phyloP scores from a whole-genome alignment of 2,329 filamentous ascomycete species.

The Pyricularia grisea region DNA sequence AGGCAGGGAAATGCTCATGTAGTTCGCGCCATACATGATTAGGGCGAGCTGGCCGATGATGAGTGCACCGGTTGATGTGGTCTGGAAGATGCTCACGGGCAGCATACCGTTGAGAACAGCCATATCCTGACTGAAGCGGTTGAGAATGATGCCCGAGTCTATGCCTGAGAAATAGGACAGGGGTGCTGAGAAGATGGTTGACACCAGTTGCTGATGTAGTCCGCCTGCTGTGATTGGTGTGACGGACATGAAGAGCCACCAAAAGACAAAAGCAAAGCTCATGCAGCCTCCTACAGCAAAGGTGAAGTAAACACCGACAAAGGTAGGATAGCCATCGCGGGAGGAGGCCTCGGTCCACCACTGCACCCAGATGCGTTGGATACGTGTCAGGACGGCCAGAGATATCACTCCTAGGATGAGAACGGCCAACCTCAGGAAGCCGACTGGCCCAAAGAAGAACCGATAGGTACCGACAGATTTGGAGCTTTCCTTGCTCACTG shows the following conservation, averaged over 20 bases:
- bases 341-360: background rate
- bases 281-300: background rate
- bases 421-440: background rate
- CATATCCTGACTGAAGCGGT: slow-evolving; percentile 29
- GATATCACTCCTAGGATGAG: background rate
- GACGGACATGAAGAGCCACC: background rate
- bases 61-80: background rate
- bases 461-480: background rate
- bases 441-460: background rate
- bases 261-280: background rate
- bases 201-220: background rate
- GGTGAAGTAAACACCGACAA: background rate
- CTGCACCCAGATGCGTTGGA: background rate
- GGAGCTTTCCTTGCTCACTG: background rate
- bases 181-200: slow-evolving; percentile 12
- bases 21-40: slow-evolving; percentile 32
- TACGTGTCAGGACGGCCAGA: background rate
- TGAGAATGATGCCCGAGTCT: slow-evolving; percentile 24
- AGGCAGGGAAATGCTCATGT: slow-evolving; percentile 32
- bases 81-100: slow-evolving; percentile 9
- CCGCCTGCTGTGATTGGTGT: background rate
- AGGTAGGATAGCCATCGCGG: background rate
- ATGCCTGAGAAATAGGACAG: slow-evolving; percentile 24
- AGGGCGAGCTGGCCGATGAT: slow-evolving; percentile 31
- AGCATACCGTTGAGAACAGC: slow-evolving; percentile 17